Evolutionary conservation across 352 stramenopile species (phyloP).

Genomic region (Nothophytophthora sp.): DNA sequence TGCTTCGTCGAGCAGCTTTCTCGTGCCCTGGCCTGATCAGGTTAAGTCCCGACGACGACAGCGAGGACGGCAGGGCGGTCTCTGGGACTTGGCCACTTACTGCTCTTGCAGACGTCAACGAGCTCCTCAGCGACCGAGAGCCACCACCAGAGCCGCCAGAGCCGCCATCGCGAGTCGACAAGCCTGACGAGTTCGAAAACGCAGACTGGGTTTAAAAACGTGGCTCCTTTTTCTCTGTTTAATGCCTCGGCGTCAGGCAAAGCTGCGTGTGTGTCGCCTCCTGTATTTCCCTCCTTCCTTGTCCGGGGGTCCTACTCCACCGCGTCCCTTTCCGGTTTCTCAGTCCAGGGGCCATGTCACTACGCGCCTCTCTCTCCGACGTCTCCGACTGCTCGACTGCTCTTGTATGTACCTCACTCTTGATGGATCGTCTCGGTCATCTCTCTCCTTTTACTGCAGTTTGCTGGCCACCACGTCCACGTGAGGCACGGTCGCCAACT

Average conservation of each 20-base stretch:
- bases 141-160: slow-evolving; percentile 3
- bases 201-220: slow-evolving; percentile 28
- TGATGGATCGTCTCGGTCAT: slow-evolving; percentile 20
- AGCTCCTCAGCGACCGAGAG: slow-evolving; percentile 9
- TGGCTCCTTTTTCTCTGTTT: slow-evolving; percentile 34
- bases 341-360: slow-evolving; percentile 20
- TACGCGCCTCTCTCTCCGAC: slow-evolving; percentile 24
- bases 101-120: slow-evolving; percentile 11
- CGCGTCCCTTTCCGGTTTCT: slow-evolving; percentile 16
- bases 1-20: slow-evolving; percentile 1
- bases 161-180: not conserved
- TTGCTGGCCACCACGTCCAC: slow-evolving; percentile 74
- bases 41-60: not conserved
- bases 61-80: too few relatives aligned
- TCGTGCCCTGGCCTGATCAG: slow-evolving; percentile 3
- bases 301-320: slow-evolving; percentile 14
- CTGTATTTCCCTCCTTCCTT: slow-evolving; percentile 14
- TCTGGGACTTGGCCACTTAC: too few relatives aligned
- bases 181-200: not conserved
- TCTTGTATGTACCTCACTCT: slow-evolving; percentile 33
- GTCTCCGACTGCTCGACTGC: slow-evolving; percentile 25
- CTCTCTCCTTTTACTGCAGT: slow-evolving; percentile 62
- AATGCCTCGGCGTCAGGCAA: slow-evolving; percentile 13
- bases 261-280: slow-evolving; percentile 14
- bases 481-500: slow-evolving; percentile 69